Base-by-base conservation (phyloP, 2,329 filamentous ascomycete genomes). In the Penicillium griseofulvum region DNA sequence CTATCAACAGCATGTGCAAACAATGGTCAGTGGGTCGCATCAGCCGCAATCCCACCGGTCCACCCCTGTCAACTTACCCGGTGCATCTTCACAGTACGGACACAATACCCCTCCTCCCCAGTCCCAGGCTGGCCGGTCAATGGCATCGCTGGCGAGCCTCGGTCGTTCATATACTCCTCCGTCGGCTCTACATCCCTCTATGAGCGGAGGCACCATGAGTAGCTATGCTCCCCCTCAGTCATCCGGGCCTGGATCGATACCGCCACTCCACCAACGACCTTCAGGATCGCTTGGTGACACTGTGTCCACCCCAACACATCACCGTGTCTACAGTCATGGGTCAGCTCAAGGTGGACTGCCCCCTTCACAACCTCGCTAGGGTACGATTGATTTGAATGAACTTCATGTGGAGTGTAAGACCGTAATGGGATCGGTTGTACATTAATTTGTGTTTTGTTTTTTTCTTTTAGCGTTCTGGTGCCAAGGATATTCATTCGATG, bases 131-230 rank as follows among this genome's bases (percentile, higher is more conserved):
- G 61, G 69, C 33, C 66, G 69, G 45, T 64, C 65, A 42, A 60
- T 68, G 49, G 63, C 65, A 24, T 56, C 65, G 31, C 51, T 66
- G 26, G 60, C 70, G 34, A 59, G 58, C 14, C 63, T 74, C 24
- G 69, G 65, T 14, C 68, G 74, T 36, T 71, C 74, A 9, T 76
- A 72, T 52, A 76, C 73, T 3, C 74, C 74, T n/a, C 73, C 73
- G 1, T 60, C 71, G 6, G 62, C 64, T 17, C 41, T 75, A 43
- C 66, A 71, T 41, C 68, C 68, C 14, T 64, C 65, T 1, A 54
- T 62, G 17, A 57, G 65, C 11, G 65, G 70, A 22, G 52, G 65
- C 19, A 63, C 68, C 10, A 60, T 74, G 52, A 62, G 47, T 10
- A 36, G 60, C 17, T 74, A 74, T 59, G 66, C 65, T 6, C 62